Conservation (phyloP, 2,329 filamentous ascomycete genomes). For the Talaromyces sp. region DNA sequence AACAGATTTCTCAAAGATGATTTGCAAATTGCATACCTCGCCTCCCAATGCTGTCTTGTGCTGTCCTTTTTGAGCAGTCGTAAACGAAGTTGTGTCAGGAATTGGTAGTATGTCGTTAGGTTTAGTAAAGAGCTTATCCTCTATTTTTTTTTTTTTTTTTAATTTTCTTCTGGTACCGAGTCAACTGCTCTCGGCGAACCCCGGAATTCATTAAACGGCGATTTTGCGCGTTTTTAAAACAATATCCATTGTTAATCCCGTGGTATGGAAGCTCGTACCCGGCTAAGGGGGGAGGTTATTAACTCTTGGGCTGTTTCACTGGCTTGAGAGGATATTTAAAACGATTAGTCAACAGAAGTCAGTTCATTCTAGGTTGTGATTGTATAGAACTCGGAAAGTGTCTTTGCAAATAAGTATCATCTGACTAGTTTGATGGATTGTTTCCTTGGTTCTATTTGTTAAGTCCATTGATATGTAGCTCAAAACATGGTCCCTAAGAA, state of each 20-base stretch:
- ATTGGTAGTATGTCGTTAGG: neutral
- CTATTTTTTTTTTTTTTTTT: neutral
- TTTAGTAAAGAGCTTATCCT: neutral
- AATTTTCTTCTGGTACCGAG: neutral
- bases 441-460: neutral
- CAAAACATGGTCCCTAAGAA: neutral
- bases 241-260: neutral
- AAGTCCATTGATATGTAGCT: neutral
- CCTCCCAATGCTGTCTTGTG: neutral
- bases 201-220: neutral
- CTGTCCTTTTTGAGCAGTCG: neutral
- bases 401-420: neutral
- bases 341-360: neutral
- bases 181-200: neutral
- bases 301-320: neutral
- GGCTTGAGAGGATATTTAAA: neutral
- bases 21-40: neutral
- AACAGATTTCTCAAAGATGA: neutral
- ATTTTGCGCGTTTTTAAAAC: neutral
- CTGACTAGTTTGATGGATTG: neutral
- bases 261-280: neutral
- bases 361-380: neutral
- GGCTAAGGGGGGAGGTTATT: neutral
- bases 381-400: neutral
- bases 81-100: neutral